Evolutionary conservation across 495 filamentous ascomycete genomes (phyloP).

Genomic region (Aspergillus homomorphus): DNA sequence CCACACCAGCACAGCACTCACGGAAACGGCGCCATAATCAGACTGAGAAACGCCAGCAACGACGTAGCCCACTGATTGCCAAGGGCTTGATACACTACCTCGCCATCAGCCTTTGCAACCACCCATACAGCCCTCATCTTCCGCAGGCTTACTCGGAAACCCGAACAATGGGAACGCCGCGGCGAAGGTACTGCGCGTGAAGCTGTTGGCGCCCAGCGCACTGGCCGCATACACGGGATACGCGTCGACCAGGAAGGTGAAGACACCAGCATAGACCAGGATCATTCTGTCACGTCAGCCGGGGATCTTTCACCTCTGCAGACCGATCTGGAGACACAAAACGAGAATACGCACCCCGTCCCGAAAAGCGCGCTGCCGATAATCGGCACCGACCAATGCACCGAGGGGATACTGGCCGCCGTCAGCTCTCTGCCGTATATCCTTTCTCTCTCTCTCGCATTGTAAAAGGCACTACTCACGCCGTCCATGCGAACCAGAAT

Average conservation of each 20-base stretch:
- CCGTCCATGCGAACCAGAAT: conserved; percentile 74
- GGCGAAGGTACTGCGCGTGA: conserved; percentile 75
- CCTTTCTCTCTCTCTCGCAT: too few relatives aligned
- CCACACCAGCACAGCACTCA: neutral
- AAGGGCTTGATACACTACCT: conserved; percentile 57
- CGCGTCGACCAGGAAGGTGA: conserved; percentile 88
- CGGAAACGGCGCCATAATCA: conserved; percentile 59
- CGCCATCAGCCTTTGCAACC: neutral
- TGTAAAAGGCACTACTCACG: too few relatives aligned
- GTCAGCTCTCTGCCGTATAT: too few relatives aligned
- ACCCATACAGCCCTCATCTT: neutral
- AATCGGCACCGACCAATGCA: conserved; percentile 74
- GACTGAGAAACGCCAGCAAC: conserved; percentile 59
- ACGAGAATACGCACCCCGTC: conserved; percentile 49
- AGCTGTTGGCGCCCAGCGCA: conserved; percentile 80
- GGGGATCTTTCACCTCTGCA: neutral
- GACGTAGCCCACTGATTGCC: conserved; percentile 67
- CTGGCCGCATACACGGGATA: conserved; percentile 83
- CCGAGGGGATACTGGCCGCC: conserved; percentile 3
- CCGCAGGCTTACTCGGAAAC: conserved; percentile 54
- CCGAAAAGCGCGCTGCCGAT: conserved; percentile 71
- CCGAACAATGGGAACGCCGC: conserved; percentile 70
- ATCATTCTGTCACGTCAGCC: conserved; percentile 25
- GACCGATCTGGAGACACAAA: neutral
- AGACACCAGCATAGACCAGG: conserved; percentile 75